Evolutionary conservation across 176 grass and related monocot species (phyloP), one percentile per base, ranked within the genome.

Genomic region (Carex kokanica): DNA sequence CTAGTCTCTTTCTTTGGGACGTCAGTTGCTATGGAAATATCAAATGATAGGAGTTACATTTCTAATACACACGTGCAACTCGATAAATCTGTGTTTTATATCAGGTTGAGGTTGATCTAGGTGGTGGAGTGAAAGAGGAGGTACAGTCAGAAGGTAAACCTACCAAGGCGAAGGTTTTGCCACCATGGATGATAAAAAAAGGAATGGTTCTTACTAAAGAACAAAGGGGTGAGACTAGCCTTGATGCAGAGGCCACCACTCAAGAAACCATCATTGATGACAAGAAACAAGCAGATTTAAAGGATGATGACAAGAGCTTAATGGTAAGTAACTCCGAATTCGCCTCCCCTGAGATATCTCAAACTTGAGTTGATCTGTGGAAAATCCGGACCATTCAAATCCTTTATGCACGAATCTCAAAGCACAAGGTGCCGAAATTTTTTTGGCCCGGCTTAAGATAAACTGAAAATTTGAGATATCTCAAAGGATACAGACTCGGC

Each of bases 181-280:
- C 96, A 83, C 93, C 93, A 55, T 99, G 96, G 96, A 93, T 99
- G 96, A 95, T 99, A 53, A 99, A 74, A 85, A 75, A 95, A 77
- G 96, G 96, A 75, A 99, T 99, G 96, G 93, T 89, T 85, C 92
- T 99, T 87, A 93, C 96, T 65, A 95, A 91, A 84, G 96, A 99
- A 86, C 96, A 99, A 85, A 89, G 93, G 71, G 91, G 96, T 78
- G 96, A 90, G 80, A 84, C 86, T 21, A 90, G 83, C 20, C 68
- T 60, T 67, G 7, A 55, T 56, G 79, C 53, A 55, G 83, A 91
- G 77, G 41, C 63, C 15, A 38, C 36, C 4, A 82, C 87, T 57
- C 87, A 87, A 80, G 86, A 78, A 74, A 67, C 88, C 60, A 81
- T 69, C 64, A 32, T 36, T 61, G 86, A 87, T 49, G 89, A 90